Evolutionary conservation across 805 yeast species (phyloP), one percentile per base, ranked within the genome.

Genomic region (Ogataea haglerorum): DNA sequence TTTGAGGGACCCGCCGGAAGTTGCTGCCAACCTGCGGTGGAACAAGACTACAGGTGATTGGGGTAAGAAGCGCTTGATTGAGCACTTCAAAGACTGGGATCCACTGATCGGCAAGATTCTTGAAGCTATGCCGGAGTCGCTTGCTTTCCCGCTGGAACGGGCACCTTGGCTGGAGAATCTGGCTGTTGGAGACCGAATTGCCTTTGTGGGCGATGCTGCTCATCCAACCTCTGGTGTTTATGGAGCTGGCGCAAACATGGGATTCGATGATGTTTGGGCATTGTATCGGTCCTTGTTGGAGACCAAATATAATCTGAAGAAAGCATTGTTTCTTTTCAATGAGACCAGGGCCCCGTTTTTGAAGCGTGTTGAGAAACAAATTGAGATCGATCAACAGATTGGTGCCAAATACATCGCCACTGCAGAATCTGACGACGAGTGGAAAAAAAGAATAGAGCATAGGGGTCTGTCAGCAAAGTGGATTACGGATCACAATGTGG

Each of bases 161-260:
- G 40, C 44, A 14, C 44, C 44, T 13, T 40, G 44, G 44, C 33
- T 40, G 14, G 19, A 30, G 14, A 22, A 40, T 7, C 17, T 40
- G 21, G 31, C 30, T 6, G 25, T 34, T 25, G 26, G 31, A 8
- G 35, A 40, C n/a, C 36, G 33, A 24, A 35, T 40, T 12, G 44
- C 24, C 3, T 40, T 40, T 21, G 40, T 40, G 19, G 44, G 44
- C 21, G 44, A 40, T 35, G 39, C 44, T 24, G 44, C 44, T 18
- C 44, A 40, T 21, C 44, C 44, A n/a, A 40, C 44, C 4, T 40
- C 44, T 10, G 44, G 44, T 34, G 44, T 40, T 31, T 40, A 40
- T n/a, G 44, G 44, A 4, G 44, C 40, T 12, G 44, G 44, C 4
- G 44, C 44, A 8, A 34, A 33, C 19, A 34, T 40, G 39, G 44